Conservation (phyloP, 306 rosid genomes). For the Datisca glomerata region DNA sequence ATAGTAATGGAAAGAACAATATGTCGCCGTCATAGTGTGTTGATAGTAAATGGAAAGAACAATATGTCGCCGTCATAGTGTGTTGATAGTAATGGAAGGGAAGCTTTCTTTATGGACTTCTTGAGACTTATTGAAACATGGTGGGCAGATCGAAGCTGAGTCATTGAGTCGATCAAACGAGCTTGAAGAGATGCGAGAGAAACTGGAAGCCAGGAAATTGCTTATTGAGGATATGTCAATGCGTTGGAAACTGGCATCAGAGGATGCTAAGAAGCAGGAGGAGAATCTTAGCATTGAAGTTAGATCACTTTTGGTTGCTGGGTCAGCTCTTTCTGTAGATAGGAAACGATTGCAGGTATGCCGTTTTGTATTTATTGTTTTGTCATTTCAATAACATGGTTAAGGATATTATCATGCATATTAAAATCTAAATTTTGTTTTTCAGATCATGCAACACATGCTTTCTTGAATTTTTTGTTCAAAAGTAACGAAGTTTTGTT, state of each 20-base stretch:
- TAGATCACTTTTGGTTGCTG: slow-evolving; percentile 72
- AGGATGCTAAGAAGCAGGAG: slow-evolving; percentile 59
- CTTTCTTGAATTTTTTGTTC: too few relatives aligned
- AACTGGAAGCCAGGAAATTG: slow-evolving; percentile 60
- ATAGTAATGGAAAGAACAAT: too few relatives aligned
- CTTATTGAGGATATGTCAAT: slow-evolving; percentile 37
- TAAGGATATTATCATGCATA: too few relatives aligned
- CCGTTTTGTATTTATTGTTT: too few relatives aligned
- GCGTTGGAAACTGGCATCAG: slow-evolving; percentile 37
- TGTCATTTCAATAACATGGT: too few relatives aligned
- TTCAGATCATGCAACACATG: too few relatives aligned
- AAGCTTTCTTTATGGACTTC: not conserved
- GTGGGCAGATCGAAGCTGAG: slow-evolving; percentile 65
- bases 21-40: too few relatives aligned
- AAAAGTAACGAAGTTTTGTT: too few relatives aligned
- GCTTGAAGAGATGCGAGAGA: slow-evolving; percentile 74
- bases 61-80: too few relatives aligned
- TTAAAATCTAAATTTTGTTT: too few relatives aligned
- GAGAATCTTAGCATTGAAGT: slow-evolving; percentile 58
- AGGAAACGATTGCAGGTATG: slow-evolving; percentile 73
- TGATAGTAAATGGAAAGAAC: too few relatives aligned
- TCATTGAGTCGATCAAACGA: slow-evolving; percentile 54
- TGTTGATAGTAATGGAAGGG: not conserved
- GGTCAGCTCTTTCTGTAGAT: slow-evolving; percentile 62
- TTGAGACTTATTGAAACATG: too few relatives aligned